These are phyloP conservation scores for Lentinus polychrous DNA, from an alignment of 1,284 basidiomycete species.

Conservation along the genomic window DNA sequence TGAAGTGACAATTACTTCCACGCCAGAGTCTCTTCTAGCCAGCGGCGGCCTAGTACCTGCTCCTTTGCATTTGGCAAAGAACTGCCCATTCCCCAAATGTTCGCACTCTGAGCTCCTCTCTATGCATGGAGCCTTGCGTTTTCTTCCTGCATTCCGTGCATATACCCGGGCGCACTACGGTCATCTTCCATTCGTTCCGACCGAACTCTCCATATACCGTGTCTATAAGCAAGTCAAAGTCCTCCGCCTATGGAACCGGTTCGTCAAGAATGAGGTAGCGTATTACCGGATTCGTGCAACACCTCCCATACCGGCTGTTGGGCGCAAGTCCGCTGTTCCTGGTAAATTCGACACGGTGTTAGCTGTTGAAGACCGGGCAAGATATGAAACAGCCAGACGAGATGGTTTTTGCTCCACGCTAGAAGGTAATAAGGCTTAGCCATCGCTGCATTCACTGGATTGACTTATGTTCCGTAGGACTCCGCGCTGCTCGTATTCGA, in stretches of 20 bases:
- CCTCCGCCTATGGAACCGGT: conserved; percentile 4
- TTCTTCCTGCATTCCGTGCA: conserved; percentile 4
- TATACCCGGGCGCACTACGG: background rate
- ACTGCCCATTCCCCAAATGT: background rate
- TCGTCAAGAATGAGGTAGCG: background rate
- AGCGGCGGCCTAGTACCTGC: too few species aligned
- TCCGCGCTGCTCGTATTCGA: conserved; percentile 8
- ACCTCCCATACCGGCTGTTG: background rate
- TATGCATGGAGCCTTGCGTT: background rate
- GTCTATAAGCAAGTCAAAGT: conserved; percentile 11
- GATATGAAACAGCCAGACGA: background rate
- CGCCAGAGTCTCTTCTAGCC: too few species aligned
- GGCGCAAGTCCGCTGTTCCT: background rate
- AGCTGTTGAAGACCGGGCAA: conserved; percentile 3
- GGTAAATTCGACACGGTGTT: conserved; percentile 8
- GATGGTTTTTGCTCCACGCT: too few species aligned
- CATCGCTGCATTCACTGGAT: too few species aligned
- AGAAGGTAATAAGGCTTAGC: too few species aligned
- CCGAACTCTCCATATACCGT: background rate
- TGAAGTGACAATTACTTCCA: too few species aligned
- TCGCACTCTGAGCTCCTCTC: background rate
- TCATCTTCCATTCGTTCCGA: background rate
- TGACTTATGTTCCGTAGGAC: background rate
- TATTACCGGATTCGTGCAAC: conserved; percentile 6
- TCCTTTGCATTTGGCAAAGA: conserved; percentile 3